A percentile compares a stretch with the other conserved stretches of the same genome.
phyloP scores from a whole-genome alignment of 2,329 filamentous ascomycete species.

The Elsinoe fawcettii region DNA sequence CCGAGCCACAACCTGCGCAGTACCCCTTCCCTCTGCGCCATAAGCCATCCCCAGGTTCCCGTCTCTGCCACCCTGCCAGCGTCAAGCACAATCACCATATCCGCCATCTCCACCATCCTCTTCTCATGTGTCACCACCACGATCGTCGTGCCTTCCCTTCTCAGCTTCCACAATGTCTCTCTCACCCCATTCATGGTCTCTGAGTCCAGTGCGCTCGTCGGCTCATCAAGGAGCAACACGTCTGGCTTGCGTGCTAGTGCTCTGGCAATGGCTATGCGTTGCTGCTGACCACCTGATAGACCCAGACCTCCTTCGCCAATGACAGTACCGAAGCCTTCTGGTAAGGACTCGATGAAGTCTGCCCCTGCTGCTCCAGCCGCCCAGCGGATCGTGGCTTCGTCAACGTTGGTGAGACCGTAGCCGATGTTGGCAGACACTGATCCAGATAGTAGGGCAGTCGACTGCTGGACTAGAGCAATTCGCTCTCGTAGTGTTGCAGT shows the following conservation, averaged over 20 bases:
- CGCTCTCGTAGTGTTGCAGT: constrained; percentile 51
- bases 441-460: constrained; percentile 67
- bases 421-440: constrained; percentile 72
- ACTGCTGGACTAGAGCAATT: constrained; percentile 63
- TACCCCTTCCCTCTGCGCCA: constrained; percentile 29
- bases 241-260: constrained; percentile 64
- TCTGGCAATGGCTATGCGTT: constrained; percentile 72
- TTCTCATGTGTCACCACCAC: constrained; percentile 73
- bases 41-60: constrained; percentile 58
- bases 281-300: constrained; percentile 74
- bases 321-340: constrained; percentile 61
- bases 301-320: constrained; percentile 69
- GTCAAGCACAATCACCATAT: constrained; percentile 63
- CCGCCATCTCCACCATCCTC: constrained; percentile 80
- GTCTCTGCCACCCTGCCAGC: constrained; percentile 59
- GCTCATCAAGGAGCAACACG: constrained; percentile 77
- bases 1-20: constrained; percentile 18
- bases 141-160: constrained; percentile 47
- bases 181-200: constrained; percentile 59
- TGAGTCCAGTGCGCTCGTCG: constrained; percentile 71
- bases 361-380: constrained; percentile 54
- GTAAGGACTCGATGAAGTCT: constrained; percentile 66
- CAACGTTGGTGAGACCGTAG: constrained; percentile 60
- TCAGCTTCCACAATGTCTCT: constrained; percentile 51
- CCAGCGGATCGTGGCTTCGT: constrained; percentile 47